phyloP scores from a whole-genome alignment of 1,139 yeast species.

The Ogataea hybrid region DNA sequence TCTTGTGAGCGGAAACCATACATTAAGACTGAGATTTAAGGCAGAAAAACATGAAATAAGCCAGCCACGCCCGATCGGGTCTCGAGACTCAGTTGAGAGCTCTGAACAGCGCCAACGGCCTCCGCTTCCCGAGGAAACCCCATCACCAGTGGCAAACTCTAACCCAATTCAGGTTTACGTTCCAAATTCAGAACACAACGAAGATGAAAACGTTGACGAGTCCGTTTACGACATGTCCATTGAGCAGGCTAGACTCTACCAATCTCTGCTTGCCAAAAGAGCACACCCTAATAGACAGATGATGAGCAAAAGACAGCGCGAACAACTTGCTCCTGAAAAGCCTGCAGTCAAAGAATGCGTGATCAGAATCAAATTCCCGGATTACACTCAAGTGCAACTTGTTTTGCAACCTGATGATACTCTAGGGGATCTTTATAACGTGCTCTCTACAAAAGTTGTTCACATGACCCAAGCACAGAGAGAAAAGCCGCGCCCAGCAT shows the following conservation, averaged over 20 bases:
- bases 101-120: not conserved
- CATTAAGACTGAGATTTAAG: constrained; percentile 24
- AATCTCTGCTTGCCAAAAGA: constrained; percentile 23
- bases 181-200: constrained; percentile 7
- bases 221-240: constrained; percentile 27
- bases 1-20: constrained; percentile 23
- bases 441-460: constrained; percentile 19
- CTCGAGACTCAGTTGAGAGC: too few species aligned
- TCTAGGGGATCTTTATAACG: constrained; percentile 22
- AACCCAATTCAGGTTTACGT: constrained; percentile 6
- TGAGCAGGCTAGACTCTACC: constrained; percentile 29
- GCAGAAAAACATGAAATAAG: not conserved
- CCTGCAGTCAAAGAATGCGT: constrained; percentile 18
- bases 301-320: constrained; percentile 26
- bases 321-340: constrained; percentile 16
- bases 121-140: not conserved
- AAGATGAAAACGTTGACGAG: constrained; percentile 19
- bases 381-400: constrained; percentile 27
- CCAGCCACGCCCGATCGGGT: not conserved
- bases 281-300: constrained; percentile 22
- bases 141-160: not conserved
- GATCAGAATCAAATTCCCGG: constrained; percentile 30
- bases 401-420: constrained; percentile 21
- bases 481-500: constrained; percentile 12
- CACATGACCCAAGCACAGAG: constrained; percentile 6